Base-by-base conservation (phyloP, 352 stramenopile genomes). In the Globisporangium sylvaticum region DNA sequence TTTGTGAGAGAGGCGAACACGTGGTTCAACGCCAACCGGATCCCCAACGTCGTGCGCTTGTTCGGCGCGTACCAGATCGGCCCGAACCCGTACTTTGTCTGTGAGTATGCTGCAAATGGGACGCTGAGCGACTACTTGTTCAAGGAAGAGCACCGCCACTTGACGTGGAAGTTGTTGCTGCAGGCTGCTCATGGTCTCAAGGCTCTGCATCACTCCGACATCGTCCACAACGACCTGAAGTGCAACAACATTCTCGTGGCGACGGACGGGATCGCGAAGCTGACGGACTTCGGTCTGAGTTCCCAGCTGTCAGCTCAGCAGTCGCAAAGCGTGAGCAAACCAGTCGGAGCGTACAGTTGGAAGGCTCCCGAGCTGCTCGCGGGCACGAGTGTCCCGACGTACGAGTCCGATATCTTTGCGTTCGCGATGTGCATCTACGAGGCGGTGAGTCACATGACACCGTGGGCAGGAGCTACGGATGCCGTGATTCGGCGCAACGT, bases 221-320 rank as follows among this genome's bases (percentile, higher is more conserved):
- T 42, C 9, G 34, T 42, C 34, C 34, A 65, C 59, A 58, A 60
- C 34, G 50, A 66, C 37, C n/a, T 66, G 6, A 60, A 54, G 50
- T 32, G 62, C 18, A 29, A 34, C 20, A 60, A 59, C 34, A 14
- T 44, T 14, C 37, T 67, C 3, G 31, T 61, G 9, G 53, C 18
- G 6, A 29, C 14, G 0, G 62, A 60, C 7, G 53, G 34, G 0
- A 61, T 10, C 3, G 53, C 62, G 3, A 67, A 67, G 50, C 3
- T 67, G 12, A 52, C 62, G 1, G 62, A 59, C 37, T 67, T 67
- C 42, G 62, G 50, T 18, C 37, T 44, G 37, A 44, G 37, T 9
- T 42, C 34, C 3, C 34, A 42, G 34, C 10, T 42, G 34, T 42
- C 34, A 42, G 34, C 10, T 7, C 34, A 42, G 10, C 34, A 42